Percentiles rank a stretch among this genome's conserved stretches.
These are phyloP conservation scores for Ophiostoma perfectum DNA, from an alignment of 2,329 filamentous ascomycete genomes.

Conservation along the genomic window DNA sequence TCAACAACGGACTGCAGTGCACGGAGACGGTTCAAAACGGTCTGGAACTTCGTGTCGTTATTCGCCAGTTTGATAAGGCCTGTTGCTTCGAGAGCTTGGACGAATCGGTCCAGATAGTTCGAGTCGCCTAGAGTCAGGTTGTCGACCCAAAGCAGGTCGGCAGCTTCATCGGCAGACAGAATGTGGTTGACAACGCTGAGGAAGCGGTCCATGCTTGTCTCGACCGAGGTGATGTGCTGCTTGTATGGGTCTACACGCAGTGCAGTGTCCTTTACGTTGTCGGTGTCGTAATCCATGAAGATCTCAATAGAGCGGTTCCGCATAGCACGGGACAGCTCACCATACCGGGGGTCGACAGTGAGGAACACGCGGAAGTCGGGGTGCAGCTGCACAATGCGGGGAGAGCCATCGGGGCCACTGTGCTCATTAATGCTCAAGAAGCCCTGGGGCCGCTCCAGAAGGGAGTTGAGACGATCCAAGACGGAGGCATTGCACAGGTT, in stretches of 20 bases:
- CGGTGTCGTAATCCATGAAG: slow-evolving; percentile 50
- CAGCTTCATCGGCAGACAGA: slow-evolving; percentile 27
- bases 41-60: background rate
- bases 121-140: slow-evolving; percentile 46
- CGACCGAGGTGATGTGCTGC: slow-evolving; percentile 43
- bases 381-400: slow-evolving; percentile 75
- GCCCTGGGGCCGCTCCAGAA: slow-evolving; percentile 79
- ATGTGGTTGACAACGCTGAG: slow-evolving; percentile 37
- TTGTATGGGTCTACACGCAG: slow-evolving; percentile 31
- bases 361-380: slow-evolving; percentile 86
- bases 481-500: slow-evolving; percentile 95
- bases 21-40: slow-evolving; percentile 21
- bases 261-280: slow-evolving; percentile 24
- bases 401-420: slow-evolving; percentile 72
- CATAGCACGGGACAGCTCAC: slow-evolving; percentile 94
- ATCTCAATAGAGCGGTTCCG: slow-evolving; percentile 91
- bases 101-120: slow-evolving; percentile 33
- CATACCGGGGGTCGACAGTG: slow-evolving; percentile 86
- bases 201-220: slow-evolving; percentile 47
- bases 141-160: slow-evolving; percentile 43
- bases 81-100: slow-evolving; percentile 14
- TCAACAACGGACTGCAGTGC: slow-evolving; percentile 29
- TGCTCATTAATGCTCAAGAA: slow-evolving; percentile 90
- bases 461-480: slow-evolving; percentile 85
- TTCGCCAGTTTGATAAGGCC: background rate